Conservation (phyloP, 495 filamentous ascomycete genomes). For the Penicillium cataractarum region DNA sequence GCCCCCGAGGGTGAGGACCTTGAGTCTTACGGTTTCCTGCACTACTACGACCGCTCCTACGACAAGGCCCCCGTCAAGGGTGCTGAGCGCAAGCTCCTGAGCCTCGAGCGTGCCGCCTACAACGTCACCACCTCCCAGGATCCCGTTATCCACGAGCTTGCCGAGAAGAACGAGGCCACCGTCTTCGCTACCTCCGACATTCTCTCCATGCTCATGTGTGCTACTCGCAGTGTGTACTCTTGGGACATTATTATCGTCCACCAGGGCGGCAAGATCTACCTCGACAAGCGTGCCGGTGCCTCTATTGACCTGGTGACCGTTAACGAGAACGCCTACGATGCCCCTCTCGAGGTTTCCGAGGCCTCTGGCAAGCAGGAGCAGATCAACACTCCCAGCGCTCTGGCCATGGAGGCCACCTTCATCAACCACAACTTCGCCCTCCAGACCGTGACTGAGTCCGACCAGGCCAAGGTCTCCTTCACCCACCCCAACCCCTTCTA, state of each 20-base stretch:
- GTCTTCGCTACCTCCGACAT: slow-evolving; percentile 97
- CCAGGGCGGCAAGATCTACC: slow-evolving; percentile 93
- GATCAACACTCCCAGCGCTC: slow-evolving; percentile 87
- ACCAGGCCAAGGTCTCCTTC: slow-evolving; percentile 77
- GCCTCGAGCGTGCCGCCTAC: slow-evolving; percentile 92
- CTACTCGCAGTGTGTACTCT: slow-evolving; percentile 90
- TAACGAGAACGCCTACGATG: slow-evolving; percentile 98
- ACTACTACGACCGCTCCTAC: slow-evolving; percentile 94
- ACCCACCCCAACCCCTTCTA: slow-evolving; percentile 95
- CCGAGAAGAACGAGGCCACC: slow-evolving; percentile 94
- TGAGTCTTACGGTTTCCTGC: slow-evolving; percentile 92
- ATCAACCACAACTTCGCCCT: slow-evolving; percentile 99
- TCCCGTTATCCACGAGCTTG: slow-evolving; percentile 94
- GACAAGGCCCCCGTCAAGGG: slow-evolving; percentile 90
- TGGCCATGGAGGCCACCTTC: slow-evolving; percentile 95
- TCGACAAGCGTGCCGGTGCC: slow-evolving; percentile 95
- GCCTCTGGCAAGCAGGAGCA: slow-evolving; percentile 79
- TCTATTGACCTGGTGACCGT: slow-evolving; percentile 96
- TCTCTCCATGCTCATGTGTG: slow-evolving; percentile 98
- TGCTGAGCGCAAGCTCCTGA: slow-evolving; percentile 79
- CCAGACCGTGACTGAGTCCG: slow-evolving; percentile 85
- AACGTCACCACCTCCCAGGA: slow-evolving; percentile 96
- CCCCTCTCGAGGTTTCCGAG: slow-evolving; percentile 86
- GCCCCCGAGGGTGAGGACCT: slow-evolving; percentile 92
- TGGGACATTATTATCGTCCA: slow-evolving; percentile 95